phyloP scores from a whole-genome alignment of 225 moss, liverwort and hornwort species.

The Pleurozium schreberi region DNA sequence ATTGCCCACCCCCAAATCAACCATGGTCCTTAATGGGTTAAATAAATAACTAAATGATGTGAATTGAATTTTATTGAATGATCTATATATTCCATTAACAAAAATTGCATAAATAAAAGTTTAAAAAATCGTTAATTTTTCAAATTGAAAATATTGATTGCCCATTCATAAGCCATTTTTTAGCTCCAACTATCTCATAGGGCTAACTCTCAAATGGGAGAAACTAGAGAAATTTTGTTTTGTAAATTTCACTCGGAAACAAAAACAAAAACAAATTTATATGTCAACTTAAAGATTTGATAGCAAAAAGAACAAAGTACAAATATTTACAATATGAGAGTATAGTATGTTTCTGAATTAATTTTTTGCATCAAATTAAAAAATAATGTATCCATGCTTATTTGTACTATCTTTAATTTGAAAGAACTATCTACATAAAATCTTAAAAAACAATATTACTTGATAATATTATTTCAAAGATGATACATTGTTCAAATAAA shows the following conservation, averaged over 20 bases:
- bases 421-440: background rate
- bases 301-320: background rate
- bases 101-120: too few relatives aligned
- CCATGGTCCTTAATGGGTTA: too few relatives aligned
- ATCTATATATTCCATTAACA: too few relatives aligned
- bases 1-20: too few relatives aligned
- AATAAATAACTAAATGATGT: too few relatives aligned
- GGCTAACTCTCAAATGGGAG: background rate
- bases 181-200: background rate
- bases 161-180: background rate
- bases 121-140: background rate
- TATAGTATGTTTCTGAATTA: background rate
- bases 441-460: background rate
- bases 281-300: background rate
- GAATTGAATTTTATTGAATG: too few relatives aligned
- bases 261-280: background rate
- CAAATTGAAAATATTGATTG: background rate
- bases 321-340: background rate
- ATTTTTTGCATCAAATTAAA: background rate
- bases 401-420: background rate
- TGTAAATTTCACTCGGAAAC: background rate
- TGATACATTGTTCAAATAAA: background rate
- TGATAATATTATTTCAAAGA: background rate
- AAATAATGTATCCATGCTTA: fast-evolving
- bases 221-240: background rate